phyloP scores from a whole-genome alignment of 2,329 filamentous ascomycete genomes.

The Fusarium tjaetaba region DNA sequence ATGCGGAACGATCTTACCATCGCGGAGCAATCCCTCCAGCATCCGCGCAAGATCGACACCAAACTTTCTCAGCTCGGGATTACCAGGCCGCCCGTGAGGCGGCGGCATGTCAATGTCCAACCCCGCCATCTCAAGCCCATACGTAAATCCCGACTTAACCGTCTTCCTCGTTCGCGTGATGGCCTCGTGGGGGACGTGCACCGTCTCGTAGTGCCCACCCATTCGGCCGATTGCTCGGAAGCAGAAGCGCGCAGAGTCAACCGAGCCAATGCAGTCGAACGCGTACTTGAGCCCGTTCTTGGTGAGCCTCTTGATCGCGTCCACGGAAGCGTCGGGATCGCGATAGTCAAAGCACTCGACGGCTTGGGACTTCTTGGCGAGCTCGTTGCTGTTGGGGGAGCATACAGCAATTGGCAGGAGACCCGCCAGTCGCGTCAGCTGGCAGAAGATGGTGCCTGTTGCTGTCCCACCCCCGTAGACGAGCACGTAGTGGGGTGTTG shows the following conservation, averaged over 20 bases:
- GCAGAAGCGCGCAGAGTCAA: slow-evolving; percentile 2
- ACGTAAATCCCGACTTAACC: slow-evolving; percentile 7
- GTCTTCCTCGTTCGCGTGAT: slow-evolving; percentile 3
- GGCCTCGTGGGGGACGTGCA: slow-evolving; percentile 3
- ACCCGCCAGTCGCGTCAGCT: neutral
- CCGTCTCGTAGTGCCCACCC: slow-evolving; percentile 6
- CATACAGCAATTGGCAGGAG: slow-evolving; percentile 2
- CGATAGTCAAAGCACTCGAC: slow-evolving; percentile 5
- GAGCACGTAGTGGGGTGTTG: slow-evolving; percentile 5
- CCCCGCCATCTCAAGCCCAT: slow-evolving; percentile 1
- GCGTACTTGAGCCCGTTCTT: neutral
- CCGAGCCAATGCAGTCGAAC: slow-evolving; percentile 3
- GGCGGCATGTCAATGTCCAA: slow-evolving; percentile 1
- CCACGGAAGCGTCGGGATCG: neutral
- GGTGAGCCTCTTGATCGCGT: slow-evolving; percentile 8
- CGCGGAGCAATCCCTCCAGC: neutral
- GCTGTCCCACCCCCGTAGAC: slow-evolving; percentile 14
- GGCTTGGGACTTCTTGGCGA: neutral
- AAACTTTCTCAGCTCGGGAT: slow-evolving; percentile 4
- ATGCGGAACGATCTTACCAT: slow-evolving; percentile 3
- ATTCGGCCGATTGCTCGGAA: slow-evolving; percentile 4
- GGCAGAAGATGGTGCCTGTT: slow-evolving; percentile 2
- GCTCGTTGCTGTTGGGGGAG: slow-evolving; percentile 1
- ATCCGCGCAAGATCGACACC: slow-evolving; percentile 3
- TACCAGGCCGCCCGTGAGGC: neutral